Base-by-base conservation (phyloP, 2,329 filamentous ascomycete species). In the Colletotrichum aenigma region DNA sequence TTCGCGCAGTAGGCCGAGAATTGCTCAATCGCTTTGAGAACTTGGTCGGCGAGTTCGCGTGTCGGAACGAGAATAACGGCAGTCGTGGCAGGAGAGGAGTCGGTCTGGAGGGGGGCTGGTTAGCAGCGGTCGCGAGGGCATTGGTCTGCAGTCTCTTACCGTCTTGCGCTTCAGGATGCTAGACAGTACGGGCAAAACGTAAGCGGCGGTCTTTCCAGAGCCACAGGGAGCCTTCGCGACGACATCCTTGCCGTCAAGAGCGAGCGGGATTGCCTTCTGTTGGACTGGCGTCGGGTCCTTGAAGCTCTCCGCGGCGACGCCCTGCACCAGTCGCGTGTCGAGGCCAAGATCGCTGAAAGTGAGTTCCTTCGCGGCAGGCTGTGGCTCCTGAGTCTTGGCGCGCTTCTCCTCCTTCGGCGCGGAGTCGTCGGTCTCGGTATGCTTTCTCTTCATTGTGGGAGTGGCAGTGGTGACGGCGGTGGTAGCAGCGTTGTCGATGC, bases 131-230 rank as follows among this genome's bases (percentile, higher is more conserved):
- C 10, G 15, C 56, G 9, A 15, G 12, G 16, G 16, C 6, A 10
- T n/a, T 15, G n/a, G 6, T 21, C n/a, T 9, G 26, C 16, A 58
- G 28, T 21, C 9, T 18, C 66, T 16, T 84, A 93, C 92, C 80
- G 90, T 86, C 85, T 98, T 98, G 78, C 92, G 91, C 82, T 94
- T 94, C 71, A 99, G 87, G 77, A 98, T 94, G 43, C 91, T 91
- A 79, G 98, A 94, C 18, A 99, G 86, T n/a, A 98, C 90, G 2
- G 97, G 97, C 56, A 99, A 89, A 8, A 98, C 88, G 83, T 98
- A 98, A 66, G 97, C 96, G n/a, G 95, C 95, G 13, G 97, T 99
- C 89, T 99, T 99, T 79, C 97, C 97, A 6, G 96, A 98, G 15
- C 97, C 97, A 7, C 97, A 98, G 85, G 96, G 97, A 48, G 96